Evolutionary conservation across 2,329 filamentous ascomycete genomes (phyloP).

Genomic region (Fusarium piperis): DNA sequence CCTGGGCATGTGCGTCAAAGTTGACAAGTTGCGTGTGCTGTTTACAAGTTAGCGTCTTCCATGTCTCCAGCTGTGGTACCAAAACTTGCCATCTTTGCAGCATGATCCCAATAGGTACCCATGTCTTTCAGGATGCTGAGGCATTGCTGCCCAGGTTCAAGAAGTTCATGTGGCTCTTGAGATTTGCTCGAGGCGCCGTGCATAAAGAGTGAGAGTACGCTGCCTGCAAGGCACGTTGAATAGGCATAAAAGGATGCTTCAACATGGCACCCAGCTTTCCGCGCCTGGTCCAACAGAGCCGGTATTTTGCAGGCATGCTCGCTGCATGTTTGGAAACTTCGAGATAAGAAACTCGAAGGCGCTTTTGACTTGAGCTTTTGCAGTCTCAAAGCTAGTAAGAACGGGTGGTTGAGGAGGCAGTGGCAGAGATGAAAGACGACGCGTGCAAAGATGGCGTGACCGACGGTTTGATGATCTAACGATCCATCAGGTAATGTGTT

Average conservation of each 20-base stretch:
- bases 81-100: constrained; percentile 17
- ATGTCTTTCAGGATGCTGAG: background rate
- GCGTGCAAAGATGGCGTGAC: constrained; percentile 12
- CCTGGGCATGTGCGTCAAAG: constrained; percentile 14
- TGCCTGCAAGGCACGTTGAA: constrained; percentile 5
- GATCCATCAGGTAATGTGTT: background rate
- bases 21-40: constrained; percentile 6
- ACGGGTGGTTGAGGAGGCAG: constrained; percentile 62
- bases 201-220: background rate
- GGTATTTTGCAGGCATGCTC: constrained; percentile 4
- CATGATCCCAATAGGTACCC: constrained; percentile 17
- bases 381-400: constrained; percentile 57
- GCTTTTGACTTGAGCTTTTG: constrained; percentile 36
- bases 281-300: background rate
- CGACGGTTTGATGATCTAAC: background rate
- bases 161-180: background rate
- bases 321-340: background rate
- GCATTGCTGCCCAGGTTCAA: background rate
- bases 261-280: constrained; percentile 2
- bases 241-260: constrained; percentile 21
- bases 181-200: background rate
- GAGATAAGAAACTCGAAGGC: constrained; percentile 11
- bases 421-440: constrained; percentile 21
- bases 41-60: background rate
- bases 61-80: too few species aligned